Percentiles rank a stretch among this genome's conserved stretches.
These are phyloP conservation scores for Glonium stellatum DNA, from an alignment of 495 filamentous ascomycete genomes.

Conservation along the genomic window DNA sequence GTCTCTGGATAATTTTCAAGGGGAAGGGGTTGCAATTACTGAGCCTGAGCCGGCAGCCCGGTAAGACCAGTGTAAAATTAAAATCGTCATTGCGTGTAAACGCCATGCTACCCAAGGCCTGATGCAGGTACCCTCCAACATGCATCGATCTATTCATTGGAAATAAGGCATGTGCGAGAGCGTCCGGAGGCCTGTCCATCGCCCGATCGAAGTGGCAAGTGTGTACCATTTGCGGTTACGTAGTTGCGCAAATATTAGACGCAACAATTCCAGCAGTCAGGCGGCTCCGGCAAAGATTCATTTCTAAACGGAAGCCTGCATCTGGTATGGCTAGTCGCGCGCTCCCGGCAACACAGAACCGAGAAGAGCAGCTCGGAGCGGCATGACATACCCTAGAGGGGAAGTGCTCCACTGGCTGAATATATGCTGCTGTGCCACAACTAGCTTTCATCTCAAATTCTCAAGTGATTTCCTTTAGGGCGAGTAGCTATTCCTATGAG, in stretches of 20 bases:
- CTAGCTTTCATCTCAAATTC: not conserved
- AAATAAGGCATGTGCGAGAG: too few relatives aligned
- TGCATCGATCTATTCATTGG: not conserved
- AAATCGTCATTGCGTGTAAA: not conserved
- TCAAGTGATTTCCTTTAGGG: too few relatives aligned
- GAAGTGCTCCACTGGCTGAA: not conserved
- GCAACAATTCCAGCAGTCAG: not conserved
- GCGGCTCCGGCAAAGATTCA: not conserved
- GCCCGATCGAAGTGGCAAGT: not conserved
- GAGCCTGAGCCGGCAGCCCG: not conserved
- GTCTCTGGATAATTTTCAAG: not conserved
- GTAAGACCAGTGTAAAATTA: not conserved
- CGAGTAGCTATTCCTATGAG: not conserved
- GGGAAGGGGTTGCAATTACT: not conserved
- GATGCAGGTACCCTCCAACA: not conserved
- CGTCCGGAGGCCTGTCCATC: not conserved
- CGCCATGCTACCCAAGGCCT: not conserved
- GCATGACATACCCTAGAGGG: not conserved
- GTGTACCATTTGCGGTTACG: not conserved
- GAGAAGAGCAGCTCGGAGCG: slow-evolving; percentile 3
- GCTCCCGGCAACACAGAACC: not conserved
- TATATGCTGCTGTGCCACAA: not conserved
- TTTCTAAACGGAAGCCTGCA: not conserved
- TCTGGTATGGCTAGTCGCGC: not conserved
- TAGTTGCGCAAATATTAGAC: not conserved